These are phyloP conservation scores for Taphrina sp. DNA, from an alignment of 1,139 yeast species.

Conservation along the genomic window DNA sequence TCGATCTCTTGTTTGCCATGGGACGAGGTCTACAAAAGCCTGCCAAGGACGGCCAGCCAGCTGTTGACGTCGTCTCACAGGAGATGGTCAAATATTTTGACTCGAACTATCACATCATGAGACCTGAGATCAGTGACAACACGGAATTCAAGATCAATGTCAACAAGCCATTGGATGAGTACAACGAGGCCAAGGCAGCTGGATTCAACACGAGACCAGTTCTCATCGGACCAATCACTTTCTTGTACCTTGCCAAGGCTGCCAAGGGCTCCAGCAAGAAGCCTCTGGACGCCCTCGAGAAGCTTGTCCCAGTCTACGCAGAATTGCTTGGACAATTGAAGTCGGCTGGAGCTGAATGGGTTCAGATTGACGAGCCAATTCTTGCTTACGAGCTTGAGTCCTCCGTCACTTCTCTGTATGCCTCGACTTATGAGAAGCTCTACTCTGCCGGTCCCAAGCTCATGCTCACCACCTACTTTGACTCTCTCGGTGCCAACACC, in stretches of 20 bases:
- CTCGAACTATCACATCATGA: constrained; percentile 98
- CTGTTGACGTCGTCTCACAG: constrained; percentile 81
- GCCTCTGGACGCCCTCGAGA: constrained; percentile 89
- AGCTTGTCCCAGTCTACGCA: constrained; percentile 87
- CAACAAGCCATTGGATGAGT: constrained; percentile 94
- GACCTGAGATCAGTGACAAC: constrained; percentile 96
- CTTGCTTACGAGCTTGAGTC: constrained; percentile 91
- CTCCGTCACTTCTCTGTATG: constrained; percentile 77
- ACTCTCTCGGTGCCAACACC: constrained; percentile 97
- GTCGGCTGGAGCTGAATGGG: constrained; percentile 91
- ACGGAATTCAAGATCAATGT: constrained; percentile 96
- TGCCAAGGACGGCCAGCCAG: constrained; percentile 91
- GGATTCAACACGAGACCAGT: constrained; percentile 98
- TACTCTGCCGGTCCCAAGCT: constrained; percentile 71
- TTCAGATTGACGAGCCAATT: constrained; percentile 97
- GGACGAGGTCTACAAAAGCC: constrained; percentile 99
- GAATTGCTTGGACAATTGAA: constrained; percentile 82
- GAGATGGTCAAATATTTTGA: constrained; percentile 99
- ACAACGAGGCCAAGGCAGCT: constrained; percentile 92
- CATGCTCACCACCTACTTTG: constrained; percentile 87
- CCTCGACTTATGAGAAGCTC: constrained; percentile 76
- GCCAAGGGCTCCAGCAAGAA: constrained; percentile 80
- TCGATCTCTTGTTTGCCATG: constrained; percentile 96
- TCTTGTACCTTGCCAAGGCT: constrained; percentile 92
- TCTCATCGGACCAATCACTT: constrained; percentile 92